Percentiles rank a stretch among this genome's conserved stretches.
phyloP scores from a whole-genome alignment of 2,329 filamentous ascomycete genomes.

The Phialophora macrospora region DNA sequence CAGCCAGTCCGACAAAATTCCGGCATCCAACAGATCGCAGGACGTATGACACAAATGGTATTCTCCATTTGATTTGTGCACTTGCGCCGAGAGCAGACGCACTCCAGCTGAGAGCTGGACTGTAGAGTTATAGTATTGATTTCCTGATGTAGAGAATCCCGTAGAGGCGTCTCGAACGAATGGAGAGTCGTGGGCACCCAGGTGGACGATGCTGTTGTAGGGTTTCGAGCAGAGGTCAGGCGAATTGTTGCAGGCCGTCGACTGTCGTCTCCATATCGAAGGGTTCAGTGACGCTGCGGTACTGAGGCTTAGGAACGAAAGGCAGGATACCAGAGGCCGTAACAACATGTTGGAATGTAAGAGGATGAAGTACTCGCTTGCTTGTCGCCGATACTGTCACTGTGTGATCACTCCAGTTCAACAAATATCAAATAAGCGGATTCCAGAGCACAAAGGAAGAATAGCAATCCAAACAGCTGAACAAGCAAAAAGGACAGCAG shows the following conservation, averaged over 20 bases:
- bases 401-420: neutral
- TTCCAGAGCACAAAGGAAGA: constrained; percentile 1
- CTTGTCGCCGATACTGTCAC: neutral
- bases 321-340: constrained; percentile 22
- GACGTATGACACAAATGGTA: constrained; percentile 73
- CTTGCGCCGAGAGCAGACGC: constrained; percentile 72
- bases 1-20: constrained; percentile 68
- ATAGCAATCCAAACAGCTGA: neutral
- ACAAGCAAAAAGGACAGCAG: neutral
- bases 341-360: constrained; percentile 18
- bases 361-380: neutral
- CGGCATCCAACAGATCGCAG: constrained; percentile 72
- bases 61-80: constrained; percentile 64
- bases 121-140: constrained; percentile 74
- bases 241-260: constrained; percentile 77
- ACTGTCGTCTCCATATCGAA: constrained; percentile 23
- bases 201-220: constrained; percentile 77
- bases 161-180: constrained; percentile 70
- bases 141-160: constrained; percentile 66
- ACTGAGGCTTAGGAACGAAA: constrained; percentile 25
- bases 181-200: constrained; percentile 75
- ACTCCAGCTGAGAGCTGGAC: constrained; percentile 72
- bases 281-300: constrained; percentile 25
- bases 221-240: constrained; percentile 70
- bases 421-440: neutral